phyloP scores from a whole-genome alignment of 768 basidiomycete genomes.

The Tubosaeta brunneosetosa region DNA sequence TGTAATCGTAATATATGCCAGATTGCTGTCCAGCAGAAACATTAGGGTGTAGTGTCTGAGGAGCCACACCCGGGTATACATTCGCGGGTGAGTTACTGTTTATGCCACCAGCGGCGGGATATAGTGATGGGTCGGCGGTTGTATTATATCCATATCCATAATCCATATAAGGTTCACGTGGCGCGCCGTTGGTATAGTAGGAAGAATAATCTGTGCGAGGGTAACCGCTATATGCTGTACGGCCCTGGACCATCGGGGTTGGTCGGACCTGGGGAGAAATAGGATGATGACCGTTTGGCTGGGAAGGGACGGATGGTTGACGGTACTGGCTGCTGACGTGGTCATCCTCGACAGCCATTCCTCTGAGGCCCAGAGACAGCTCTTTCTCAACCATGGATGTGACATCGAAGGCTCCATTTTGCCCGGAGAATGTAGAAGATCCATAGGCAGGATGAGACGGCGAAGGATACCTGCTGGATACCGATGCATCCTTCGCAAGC shows the following conservation, averaged over 20 bases:
- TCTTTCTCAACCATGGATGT: constrained; percentile 47
- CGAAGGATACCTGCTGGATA: constrained; percentile 42
- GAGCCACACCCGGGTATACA: constrained; percentile 46
- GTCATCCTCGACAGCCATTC: constrained; percentile 59
- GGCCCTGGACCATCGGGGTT: constrained; percentile 41
- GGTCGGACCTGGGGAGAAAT: constrained; percentile 38
- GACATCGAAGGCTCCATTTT: constrained; percentile 36
- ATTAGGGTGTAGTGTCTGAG: constrained; percentile 42
- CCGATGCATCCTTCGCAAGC: constrained; percentile 37
- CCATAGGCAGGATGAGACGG: constrained; percentile 39
- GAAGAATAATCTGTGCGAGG: constrained; percentile 54
- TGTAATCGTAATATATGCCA: constrained; percentile 57
- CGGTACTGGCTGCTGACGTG: constrained; percentile 37
- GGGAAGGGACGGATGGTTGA: constrained; percentile 30
- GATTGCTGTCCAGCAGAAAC: constrained; percentile 43
- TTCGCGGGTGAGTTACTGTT: constrained; percentile 40
- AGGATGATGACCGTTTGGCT: constrained; percentile 26
- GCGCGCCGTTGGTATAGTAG: constrained; percentile 51
- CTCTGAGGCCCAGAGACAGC: constrained; percentile 53
- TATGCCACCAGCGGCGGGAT: constrained; percentile 41
- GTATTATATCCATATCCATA: constrained; percentile 55
- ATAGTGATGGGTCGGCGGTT: constrained; percentile 47
- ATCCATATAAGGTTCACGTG: constrained; percentile 49
- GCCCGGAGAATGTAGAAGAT: constrained; percentile 26
- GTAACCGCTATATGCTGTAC: constrained; percentile 46